These are phyloP conservation scores for Arabis alpina DNA, from an alignment of 345 rosid species.

Conservation along the genomic window DNA sequence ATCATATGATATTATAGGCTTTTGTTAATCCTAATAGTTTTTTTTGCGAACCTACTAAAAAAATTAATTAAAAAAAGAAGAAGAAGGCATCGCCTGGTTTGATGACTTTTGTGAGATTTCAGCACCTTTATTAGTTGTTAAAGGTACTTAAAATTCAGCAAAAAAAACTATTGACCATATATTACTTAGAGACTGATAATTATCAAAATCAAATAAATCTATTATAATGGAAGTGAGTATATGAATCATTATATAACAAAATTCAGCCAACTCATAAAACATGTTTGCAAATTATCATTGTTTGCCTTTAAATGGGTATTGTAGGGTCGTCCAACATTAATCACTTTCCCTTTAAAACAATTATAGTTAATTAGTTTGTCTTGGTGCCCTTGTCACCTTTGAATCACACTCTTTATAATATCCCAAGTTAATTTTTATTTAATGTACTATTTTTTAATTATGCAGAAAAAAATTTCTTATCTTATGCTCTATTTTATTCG, in stretches of 20 bases:
- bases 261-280: slow-evolving; percentile 40
- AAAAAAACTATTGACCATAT: slow-evolving; percentile 32
- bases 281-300: slow-evolving; percentile 38
- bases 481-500: slow-evolving; percentile 3
- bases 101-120: slow-evolving; percentile 29
- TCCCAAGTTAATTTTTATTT: background rate
- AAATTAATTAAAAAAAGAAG: no score
- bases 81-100: background rate
- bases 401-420: slow-evolving; percentile 21
- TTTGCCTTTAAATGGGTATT: slow-evolving; percentile 33
- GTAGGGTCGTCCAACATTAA: slow-evolving; percentile 44
- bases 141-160: slow-evolving; percentile 30
- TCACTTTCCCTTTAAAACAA: slow-evolving; percentile 26
- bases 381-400: slow-evolving; percentile 42
- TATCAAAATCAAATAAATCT: slow-evolving; percentile 14
- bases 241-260: slow-evolving; percentile 26
- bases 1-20: no score
- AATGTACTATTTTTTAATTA: background rate
- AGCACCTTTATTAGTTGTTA: slow-evolving; percentile 39
- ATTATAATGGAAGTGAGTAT: slow-evolving; percentile 13
- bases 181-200: slow-evolving; percentile 21
- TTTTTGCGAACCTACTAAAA: no score
- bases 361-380: slow-evolving; percentile 39
- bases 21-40: no score
- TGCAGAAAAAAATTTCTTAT: background rate